Evolutionary conservation across 306 rosid genomes (phyloP), one percentile per base, ranked within the genome.

Genomic region (Lathyrus sativus): DNA sequence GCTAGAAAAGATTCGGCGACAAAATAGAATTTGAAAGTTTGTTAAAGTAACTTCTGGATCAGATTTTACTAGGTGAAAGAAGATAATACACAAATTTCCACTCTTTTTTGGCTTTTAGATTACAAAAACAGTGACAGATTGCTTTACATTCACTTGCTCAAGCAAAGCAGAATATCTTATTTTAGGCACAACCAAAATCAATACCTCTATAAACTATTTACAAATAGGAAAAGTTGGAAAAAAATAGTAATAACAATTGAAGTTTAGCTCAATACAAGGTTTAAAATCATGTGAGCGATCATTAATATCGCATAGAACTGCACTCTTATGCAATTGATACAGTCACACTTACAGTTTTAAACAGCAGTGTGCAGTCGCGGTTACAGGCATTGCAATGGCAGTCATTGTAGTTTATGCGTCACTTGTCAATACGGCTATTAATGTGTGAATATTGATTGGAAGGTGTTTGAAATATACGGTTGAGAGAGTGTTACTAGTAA

Each of bases 171-270:
- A 45, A 24, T 54, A 11, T 46, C 67, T 6, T 58, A 35, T 35
- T 50, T 51, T 51, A 12, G 38, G 49, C 22, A 11, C n/a, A 46
- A 60, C 19, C 33, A 37, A 12, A 55, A 71, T 71, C 39, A 71
- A 24, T 17, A 73, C 29, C 53, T 37, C 38, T 28, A 19, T 19
- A 19, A 19, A 19, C 22, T 19, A 19, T 19, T 19, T 19, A 19
- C 22, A 19, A 19, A 19, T 19, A 19, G 22, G 22, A 19, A 19
- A 19, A 19, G 1, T 8, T 0, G 9, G 7, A 7, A 6, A 12
- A 18, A 18, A 50, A 11, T 7, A 18, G 5, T 3, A 18, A 50
- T 8, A 50, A 18, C 18, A 50, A 18, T 45, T 18, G 24, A 44
- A 6, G 24, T 43, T 15, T 68, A n/a, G 18, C 26, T 69, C 29